Base-by-base conservation (phyloP, 2,329 filamentous ascomycete genomes). In the Colletotrichum tamarilloi region DNA sequence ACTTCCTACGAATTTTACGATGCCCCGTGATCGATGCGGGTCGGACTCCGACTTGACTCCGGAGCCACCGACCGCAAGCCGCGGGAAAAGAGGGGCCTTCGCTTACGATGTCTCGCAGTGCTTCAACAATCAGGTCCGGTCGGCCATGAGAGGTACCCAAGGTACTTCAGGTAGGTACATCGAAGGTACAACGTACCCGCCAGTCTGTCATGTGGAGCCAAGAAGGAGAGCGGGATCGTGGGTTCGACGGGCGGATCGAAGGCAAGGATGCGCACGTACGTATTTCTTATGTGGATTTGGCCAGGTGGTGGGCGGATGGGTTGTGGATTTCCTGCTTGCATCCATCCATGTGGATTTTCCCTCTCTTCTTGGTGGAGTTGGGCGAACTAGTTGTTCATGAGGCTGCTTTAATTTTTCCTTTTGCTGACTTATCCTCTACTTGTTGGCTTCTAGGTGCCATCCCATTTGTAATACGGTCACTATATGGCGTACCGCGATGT, bases 21-120 rank as follows among this genome's bases (percentile, higher is more conserved):
- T 22, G 38, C 42, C 56, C 63, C 67, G 56, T 46, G 70, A 52
- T 28, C 16, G 56, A 70, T 62, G 62, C 35, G 66, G 70, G 38
- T 71, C 71, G 56, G 71, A 62, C 71, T 71, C 56, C 62, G 62
- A 57, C 30, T 16, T 65, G 55, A 60, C 35, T 73, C 67, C 67
- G 55, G 52, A 19, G 35, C 52, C 35, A 26, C 49, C 70, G n/a
- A 32, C 67, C 46, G 67, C 57, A 72, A n/a, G 62, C 62, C 49
- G 42, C 53, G 30, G 67, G 35, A 59, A 52, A 30, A 52, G 46
- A 56, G 30, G 53, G 53, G n/a, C 42, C 7, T 11, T 12, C 19
- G 28, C 14, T 58, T 9, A n/a, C 1, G 19, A 46, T 22, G 59
- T 11, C 19, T 16, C 42, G 7, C 2, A n/a, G 3, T 49, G n/a